Evolutionary conservation across 768 basidiomycete genomes (phyloP).

Genomic region (Galerina sulciceps): DNA sequence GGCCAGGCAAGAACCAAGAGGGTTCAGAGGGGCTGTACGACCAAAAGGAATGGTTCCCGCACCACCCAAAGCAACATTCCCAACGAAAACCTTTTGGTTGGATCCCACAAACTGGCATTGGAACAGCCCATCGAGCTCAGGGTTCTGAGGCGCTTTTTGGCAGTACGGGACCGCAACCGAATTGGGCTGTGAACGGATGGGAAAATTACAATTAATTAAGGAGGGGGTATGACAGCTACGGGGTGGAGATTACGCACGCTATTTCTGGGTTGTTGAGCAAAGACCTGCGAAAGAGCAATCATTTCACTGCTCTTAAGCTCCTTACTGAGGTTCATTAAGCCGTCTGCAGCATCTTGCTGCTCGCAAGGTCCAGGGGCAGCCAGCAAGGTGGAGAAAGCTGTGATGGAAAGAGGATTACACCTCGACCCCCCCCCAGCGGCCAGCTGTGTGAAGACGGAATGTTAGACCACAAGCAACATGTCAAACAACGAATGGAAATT

Average conservation of each 20-base stretch:
- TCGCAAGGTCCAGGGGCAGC: constrained; percentile 56
- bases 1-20: constrained; percentile 51
- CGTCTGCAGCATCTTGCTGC: constrained; percentile 60
- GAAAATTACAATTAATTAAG: constrained; percentile 2
- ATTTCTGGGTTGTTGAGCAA: constrained; percentile 55
- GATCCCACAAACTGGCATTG: constrained; percentile 53
- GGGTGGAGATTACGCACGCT: constrained; percentile 35
- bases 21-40: constrained; percentile 36
- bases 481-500: neutral
- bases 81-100: constrained; percentile 44
- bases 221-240: too few relatives aligned
- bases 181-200: constrained; percentile 38
- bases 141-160: constrained; percentile 49
- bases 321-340: constrained; percentile 53
- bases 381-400: constrained; percentile 62
- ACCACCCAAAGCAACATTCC: constrained; percentile 34
- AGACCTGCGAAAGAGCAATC: constrained; percentile 50
- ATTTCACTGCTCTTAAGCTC: constrained; percentile 44
- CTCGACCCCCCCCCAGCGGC: constrained; percentile 58
- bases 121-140: constrained; percentile 55
- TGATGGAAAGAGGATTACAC: constrained; percentile 62
- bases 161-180: constrained; percentile 53
- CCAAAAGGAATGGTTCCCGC: constrained; percentile 52
- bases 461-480: neutral
- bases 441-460: constrained; percentile 33